A percentile compares a stretch with the other conserved stretches of the same genome.
phyloP scores from a whole-genome alignment of 257 asterid genomes.

The Plantago elongata region DNA sequence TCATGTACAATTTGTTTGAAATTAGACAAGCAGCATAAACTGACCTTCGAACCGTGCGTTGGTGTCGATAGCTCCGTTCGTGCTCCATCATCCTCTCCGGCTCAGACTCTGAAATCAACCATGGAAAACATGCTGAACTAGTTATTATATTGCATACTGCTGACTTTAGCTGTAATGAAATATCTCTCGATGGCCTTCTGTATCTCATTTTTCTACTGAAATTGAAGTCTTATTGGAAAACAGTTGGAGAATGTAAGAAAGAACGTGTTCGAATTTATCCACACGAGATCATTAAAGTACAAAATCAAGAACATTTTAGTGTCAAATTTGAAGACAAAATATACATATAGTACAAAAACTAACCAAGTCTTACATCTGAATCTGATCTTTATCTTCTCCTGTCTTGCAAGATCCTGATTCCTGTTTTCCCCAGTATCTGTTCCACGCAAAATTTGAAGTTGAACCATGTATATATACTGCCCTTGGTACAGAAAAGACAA shows the following conservation, averaged over 20 bases:
- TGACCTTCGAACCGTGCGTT: slow-evolving; percentile 31
- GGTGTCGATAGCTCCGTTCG: slow-evolving; percentile 17
- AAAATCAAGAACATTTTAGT: background rate
- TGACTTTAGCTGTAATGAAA: background rate
- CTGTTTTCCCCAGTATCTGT: background rate
- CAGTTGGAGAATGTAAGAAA: too few relatives aligned
- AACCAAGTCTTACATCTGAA: background rate
- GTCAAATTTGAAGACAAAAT: background rate
- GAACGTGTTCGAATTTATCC: background rate
- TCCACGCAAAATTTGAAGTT: background rate
- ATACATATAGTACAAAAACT: background rate
- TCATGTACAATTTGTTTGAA: too few relatives aligned
- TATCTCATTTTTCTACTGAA: background rate
- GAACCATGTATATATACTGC: background rate
- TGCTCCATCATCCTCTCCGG: slow-evolving; percentile 19
- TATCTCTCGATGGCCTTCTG: background rate
- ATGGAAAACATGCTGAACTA: slow-evolving; percentile 10
- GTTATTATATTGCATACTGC: slow-evolving; percentile 1
- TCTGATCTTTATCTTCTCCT: background rate
- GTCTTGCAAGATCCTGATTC: slow-evolving; percentile 6
- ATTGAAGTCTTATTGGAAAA: too few relatives aligned
- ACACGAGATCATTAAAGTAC: background rate
- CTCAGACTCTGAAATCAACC: slow-evolving; percentile 17
- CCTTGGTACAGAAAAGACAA: background rate
- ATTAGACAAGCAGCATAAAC: background rate